Conservation (phyloP, 1,284 basidiomycete species). For the Macrocystidia cucumis region DNA sequence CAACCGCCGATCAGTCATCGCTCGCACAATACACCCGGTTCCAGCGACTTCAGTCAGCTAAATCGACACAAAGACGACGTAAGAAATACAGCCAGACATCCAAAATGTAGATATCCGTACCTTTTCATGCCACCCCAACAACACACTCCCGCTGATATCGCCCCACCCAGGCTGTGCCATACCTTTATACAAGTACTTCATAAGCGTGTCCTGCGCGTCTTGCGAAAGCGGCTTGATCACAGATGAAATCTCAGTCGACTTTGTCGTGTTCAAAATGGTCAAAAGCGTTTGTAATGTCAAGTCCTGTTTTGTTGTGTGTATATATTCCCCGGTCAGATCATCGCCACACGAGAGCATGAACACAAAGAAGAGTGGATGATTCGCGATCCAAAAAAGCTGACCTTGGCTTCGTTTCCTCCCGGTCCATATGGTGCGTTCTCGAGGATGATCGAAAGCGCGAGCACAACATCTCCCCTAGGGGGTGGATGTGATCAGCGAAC, state of each 20-base stretch:
- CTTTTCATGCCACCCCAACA: conserved; percentile 96
- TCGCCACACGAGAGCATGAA: too few species aligned
- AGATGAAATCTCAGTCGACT: conserved; percentile 79
- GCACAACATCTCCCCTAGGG: conserved; percentile 58
- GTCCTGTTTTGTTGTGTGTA: too few species aligned
- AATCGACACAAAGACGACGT: conserved; percentile 3
- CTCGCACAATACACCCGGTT: conserved; percentile 93
- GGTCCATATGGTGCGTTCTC: conserved; percentile 81
- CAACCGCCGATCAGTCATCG: conserved; percentile 90
- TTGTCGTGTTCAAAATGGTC: conserved; percentile 92
- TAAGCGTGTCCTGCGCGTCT: conserved; percentile 86
- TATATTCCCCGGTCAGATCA: too few species aligned
- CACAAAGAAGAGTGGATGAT: too few species aligned
- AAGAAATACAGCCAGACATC: conserved; percentile 4
- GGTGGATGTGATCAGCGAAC: background rate
- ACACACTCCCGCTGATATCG: conserved; percentile 82
- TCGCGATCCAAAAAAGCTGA: too few species aligned
- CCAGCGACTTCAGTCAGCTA: conserved; percentile 95
- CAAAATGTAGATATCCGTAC: conserved; percentile 31
- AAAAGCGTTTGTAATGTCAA: conserved; percentile 81
- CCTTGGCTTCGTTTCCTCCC: conserved; percentile 85
- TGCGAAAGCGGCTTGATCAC: conserved; percentile 72
- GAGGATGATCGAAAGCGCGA: conserved; percentile 65
- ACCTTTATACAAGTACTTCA: conserved; percentile 99
- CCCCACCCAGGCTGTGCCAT: conserved; percentile 82